These are phyloP conservation scores for Mycena metata DNA, from an alignment of 768 basidiomycete genomes.

Conservation along the genomic window DNA sequence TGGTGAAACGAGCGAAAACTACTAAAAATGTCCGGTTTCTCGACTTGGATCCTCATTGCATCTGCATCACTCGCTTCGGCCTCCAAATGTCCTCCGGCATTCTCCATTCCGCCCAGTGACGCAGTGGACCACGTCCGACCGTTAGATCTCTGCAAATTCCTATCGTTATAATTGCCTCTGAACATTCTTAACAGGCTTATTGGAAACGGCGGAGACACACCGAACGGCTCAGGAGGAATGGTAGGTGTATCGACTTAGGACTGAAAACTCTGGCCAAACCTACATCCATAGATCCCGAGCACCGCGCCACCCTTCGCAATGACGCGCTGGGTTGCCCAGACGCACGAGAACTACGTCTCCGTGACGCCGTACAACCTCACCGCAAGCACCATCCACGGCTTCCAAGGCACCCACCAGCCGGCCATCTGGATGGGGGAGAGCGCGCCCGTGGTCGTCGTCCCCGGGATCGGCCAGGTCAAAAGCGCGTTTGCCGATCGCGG, in stretches of 20 bases:
- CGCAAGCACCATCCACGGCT: slow-evolving; percentile 70
- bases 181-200: slow-evolving; percentile 72
- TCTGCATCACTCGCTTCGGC: slow-evolving; percentile 2
- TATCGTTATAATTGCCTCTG: not conserved
- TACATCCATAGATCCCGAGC: slow-evolving; percentile 26
- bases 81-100: slow-evolving; percentile 17
- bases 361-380: slow-evolving; percentile 80
- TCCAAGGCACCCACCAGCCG: slow-evolving; percentile 85
- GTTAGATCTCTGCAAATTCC: slow-evolving; percentile 36
- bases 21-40: too few relatives aligned
- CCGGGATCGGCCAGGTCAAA: slow-evolving; percentile 63
- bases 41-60: too few relatives aligned
- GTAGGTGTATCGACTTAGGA: slow-evolving; percentile 66
- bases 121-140: slow-evolving; percentile 49
- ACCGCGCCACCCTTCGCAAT: slow-evolving; percentile 85
- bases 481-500: slow-evolving; percentile 64
- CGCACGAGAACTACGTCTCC: slow-evolving; percentile 81
- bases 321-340: slow-evolving; percentile 90
- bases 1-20: too few relatives aligned
- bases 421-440: slow-evolving; percentile 94
- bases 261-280: not conserved
- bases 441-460: slow-evolving; percentile 71
- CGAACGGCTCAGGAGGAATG: slow-evolving; percentile 82
- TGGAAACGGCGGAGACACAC: slow-evolving; percentile 79
- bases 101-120: slow-evolving; percentile 40